Evolutionary conservation across 2,329 filamentous ascomycete genomes (phyloP).

Genomic region (Diplodia corticola): DNA sequence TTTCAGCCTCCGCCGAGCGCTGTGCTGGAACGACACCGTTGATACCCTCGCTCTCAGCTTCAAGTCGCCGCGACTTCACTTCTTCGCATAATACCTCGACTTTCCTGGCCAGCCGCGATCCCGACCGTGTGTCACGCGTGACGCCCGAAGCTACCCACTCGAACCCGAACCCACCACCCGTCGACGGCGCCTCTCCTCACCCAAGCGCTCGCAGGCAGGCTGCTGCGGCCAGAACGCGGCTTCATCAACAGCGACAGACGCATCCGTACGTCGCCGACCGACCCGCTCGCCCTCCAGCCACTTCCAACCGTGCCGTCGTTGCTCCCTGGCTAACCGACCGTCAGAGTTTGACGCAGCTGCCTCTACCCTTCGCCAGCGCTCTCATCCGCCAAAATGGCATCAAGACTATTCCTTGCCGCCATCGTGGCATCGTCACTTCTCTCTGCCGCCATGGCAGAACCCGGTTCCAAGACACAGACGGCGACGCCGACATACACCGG

Average conservation of each 20-base stretch:
- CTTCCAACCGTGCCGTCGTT: constrained; percentile 12
- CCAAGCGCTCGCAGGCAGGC: constrained; percentile 19
- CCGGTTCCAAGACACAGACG: constrained; percentile 26
- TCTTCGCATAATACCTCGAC: neutral
- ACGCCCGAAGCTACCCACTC: constrained; percentile 2
- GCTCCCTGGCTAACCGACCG: constrained; percentile 8
- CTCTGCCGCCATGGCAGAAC: constrained; percentile 32
- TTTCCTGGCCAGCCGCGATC: neutral
- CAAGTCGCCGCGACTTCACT: neutral
- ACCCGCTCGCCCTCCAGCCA: neutral
- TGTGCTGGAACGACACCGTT: constrained; percentile 17
- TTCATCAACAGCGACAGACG: neutral
- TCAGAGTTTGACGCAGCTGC: neutral
- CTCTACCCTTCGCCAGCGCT: constrained; percentile 14
- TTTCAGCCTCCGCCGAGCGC: constrained; percentile 33
- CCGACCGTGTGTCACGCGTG: constrained; percentile 18
- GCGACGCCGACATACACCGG: constrained; percentile 36
- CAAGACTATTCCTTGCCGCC: constrained; percentile 34
- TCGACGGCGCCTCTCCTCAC: neutral
- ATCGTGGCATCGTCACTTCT: constrained; percentile 36
- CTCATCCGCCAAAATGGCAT: constrained; percentile 34
- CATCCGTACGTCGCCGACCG: constrained; percentile 9
- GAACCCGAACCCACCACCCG: neutral
- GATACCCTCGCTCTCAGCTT: constrained; percentile 13
- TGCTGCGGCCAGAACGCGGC: constrained; percentile 16